A percentile compares a stretch with the other conserved stretches of the same genome.
Conservation (phyloP, 2,329 filamentous ascomycete species). For the Aspergillus sp. region DNA sequence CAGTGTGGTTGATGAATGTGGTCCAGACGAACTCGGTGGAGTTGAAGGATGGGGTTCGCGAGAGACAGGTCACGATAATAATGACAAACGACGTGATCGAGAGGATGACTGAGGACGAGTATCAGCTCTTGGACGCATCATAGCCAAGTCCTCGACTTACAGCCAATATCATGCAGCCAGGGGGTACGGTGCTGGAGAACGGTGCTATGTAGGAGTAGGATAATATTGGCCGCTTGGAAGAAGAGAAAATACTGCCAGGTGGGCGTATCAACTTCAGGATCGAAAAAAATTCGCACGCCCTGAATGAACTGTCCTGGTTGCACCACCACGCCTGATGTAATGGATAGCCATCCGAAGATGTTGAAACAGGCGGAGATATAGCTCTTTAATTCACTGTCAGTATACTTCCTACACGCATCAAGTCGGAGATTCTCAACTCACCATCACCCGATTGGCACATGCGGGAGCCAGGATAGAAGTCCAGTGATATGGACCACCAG, state of each 20-base stretch:
- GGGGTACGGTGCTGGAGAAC: background rate
- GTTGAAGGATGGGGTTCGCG: background rate
- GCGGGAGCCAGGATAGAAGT: slow-evolving; percentile 25
- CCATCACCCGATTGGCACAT: slow-evolving; percentile 8
- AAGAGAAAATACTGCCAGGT: background rate
- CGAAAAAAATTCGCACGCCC: slow-evolving; percentile 8
- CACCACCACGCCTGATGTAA: slow-evolving; percentile 19
- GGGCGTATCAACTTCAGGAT: background rate
- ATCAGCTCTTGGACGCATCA: slow-evolving; percentile 12
- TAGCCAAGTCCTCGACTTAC: slow-evolving; percentile 5
- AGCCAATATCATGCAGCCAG: background rate
- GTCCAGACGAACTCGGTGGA: background rate
- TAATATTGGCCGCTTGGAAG: background rate
- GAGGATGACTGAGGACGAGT: slow-evolving; percentile 17
- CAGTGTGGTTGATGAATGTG: slow-evolving; percentile 29
- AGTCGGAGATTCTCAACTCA: background rate
- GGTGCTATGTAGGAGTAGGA: background rate
- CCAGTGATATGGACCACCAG: slow-evolving; percentile 41
- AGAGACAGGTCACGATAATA: background rate
- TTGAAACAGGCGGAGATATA: slow-evolving; percentile 18
- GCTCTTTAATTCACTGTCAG: background rate
- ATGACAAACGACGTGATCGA: slow-evolving; percentile 27
- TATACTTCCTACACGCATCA: slow-evolving; percentile 13
- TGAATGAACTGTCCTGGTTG: slow-evolving; percentile 19
- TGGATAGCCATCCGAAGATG: slow-evolving; percentile 23